Evolutionary conservation across 2,329 filamentous ascomycete species (phyloP), one percentile per base, ranked within the genome.

Genomic region (Lachnellula occidentalis): DNA sequence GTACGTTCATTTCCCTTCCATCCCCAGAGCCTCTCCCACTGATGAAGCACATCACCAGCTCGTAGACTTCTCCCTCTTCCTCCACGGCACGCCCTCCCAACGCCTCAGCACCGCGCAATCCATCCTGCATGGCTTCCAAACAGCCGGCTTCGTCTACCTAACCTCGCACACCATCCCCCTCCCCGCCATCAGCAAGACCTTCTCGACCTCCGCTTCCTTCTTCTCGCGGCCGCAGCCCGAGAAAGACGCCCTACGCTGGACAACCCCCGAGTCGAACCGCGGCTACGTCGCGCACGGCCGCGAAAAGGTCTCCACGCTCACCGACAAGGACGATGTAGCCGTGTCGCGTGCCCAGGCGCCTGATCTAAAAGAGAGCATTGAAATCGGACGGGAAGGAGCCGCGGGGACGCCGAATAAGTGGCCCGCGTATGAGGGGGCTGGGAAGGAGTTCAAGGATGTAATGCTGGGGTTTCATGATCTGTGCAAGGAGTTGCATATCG

Each of bases 61-160:
- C 64, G 88, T 92, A 67, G 85, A 95, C 76, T 92, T 95, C 69
- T 82, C 81, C 12, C 77, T 77, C 43, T 94, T 92, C 71, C 80
- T 89, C 22, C 71, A 78, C 54, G 87, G 87, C 34, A 77, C 78
- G 19, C 73, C 80, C 0, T 65, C 76, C 9, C 75, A 87, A 61
- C 87, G 86, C 63, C 74, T 78, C 49, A 72, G 78, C 43, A 83
- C 88, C 1, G 91, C 90, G 21, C 72, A 82, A 51, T 82, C 86
- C 41, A 85, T 96, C 62, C 83, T 92, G 12, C 68, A 83, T 51
- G 91, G 89, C 42, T 95, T 96, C 74, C 87, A 91, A 65, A 86
- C 81, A 1, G 88, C 91, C 2, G 92, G 92, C 54, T 96, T 96
- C 76, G 81, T 96, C 67, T 96, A 96, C 72, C 81, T 95, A 39